Percentiles rank a stretch among this genome's conserved stretches.
phyloP scores from a whole-genome alignment of 2,329 filamentous ascomycete species.

The Colletotrichum camelliae region DNA sequence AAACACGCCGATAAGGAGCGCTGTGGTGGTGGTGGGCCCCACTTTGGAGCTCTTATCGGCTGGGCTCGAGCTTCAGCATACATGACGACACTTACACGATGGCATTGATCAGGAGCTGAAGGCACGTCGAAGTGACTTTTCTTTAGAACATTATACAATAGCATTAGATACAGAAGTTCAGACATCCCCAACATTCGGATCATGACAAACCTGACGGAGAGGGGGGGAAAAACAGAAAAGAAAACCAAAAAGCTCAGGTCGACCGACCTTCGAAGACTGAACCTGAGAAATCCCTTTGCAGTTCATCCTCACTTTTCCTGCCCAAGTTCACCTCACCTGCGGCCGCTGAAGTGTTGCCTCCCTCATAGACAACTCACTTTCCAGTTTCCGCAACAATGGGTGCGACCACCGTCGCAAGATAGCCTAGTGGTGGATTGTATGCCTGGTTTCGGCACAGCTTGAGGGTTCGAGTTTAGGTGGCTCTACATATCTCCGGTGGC shows the following conservation, averaged over 20 bases:
- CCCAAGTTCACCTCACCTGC: neutral
- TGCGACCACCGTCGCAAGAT: neutral
- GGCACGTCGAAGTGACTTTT: neutral
- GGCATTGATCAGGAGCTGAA: neutral
- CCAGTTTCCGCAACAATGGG: neutral
- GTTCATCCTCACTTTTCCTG: neutral
- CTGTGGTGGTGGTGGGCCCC: neutral
- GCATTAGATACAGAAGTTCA: too few relatives aligned
- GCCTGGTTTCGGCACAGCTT: neutral
- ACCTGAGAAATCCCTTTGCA: neutral
- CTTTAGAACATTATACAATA: too few relatives aligned
- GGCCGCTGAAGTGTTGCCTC: neutral
- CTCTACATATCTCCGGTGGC: neutral
- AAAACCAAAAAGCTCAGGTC: neutral
- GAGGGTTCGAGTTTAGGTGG: neutral
- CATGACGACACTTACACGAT: neutral
- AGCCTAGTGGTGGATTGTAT: neutral
- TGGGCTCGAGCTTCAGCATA: neutral
- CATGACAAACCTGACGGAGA: too few relatives aligned
- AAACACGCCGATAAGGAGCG: slow-evolving; percentile 17
- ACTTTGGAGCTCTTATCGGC: slow-evolving; percentile 1
- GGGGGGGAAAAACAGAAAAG: neutral
- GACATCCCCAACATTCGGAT: too few relatives aligned
- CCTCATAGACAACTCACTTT: neutral
- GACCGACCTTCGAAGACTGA: neutral